Evolutionary conservation across 2,329 filamentous ascomycete genomes (phyloP), one percentile per base, ranked within the genome.

Genomic region (Beauveria asiatica): DNA sequence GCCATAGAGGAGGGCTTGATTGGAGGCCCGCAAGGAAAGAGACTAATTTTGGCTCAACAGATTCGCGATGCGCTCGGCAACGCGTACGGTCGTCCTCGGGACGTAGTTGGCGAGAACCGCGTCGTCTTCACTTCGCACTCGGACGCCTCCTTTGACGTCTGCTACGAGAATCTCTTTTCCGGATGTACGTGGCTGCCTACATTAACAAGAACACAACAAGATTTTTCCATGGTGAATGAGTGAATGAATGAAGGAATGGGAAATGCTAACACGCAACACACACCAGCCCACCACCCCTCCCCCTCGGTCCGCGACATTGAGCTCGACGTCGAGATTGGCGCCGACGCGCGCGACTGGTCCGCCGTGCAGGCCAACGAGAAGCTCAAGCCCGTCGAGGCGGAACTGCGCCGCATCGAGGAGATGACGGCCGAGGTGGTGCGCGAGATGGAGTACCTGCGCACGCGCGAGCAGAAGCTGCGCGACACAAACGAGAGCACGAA

Each of bases 401-500:
- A 97, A 74, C 84, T 99, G 70, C 87, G 92, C 70, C 86, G 92
- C 67, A 89, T 97, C 70, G 92, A 96, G 74, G 94, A 97, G 78
- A 83, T 93, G 72, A 89, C 96, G 44, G 82, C 80, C 65, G 93
- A 97, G 78, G 86, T 97, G 65, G 93, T 97, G 53, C 76, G 76
- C 64, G 93, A 97, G 82, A 96, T 99, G 93, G 93, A 97, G 65
- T 99, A 97, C 78, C 84, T 99, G 68, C 85, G 94, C 66, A 69
- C 75, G 44, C 85, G 94, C 68, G 94, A 99, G 81, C 92, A 96
- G 83, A 96, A 91, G 80, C 83, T 99, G 68, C 83, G 94, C 73
- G 93, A 99, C 78, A 99, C 94, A 67, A 99, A 99, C 76, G 94
- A 99, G 87, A 97, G 93, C 81, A 99, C 94, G 66, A 99, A 99